These are phyloP conservation scores for Pseudoturritis turrita DNA, from an alignment of 345 rosid genomes.

Conservation along the genomic window DNA sequence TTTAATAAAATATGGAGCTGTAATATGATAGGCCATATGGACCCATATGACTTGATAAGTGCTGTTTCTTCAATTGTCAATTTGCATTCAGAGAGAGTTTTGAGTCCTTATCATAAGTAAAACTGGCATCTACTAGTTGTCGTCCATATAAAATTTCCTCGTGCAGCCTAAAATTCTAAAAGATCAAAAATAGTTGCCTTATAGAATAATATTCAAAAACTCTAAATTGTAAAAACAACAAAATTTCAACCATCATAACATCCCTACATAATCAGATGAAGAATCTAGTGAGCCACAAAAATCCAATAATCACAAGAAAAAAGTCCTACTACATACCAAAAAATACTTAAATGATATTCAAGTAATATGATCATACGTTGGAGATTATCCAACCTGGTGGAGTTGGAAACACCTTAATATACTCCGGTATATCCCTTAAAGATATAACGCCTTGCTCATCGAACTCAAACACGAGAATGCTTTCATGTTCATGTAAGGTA, in stretches of 20 bases:
- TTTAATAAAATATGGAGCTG: conserved; percentile 5
- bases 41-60: conserved; percentile 16
- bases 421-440: not conserved
- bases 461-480: not conserved
- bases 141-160: not conserved
- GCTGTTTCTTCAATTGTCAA: conserved; percentile 1
- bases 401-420: not conserved
- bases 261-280: too few relatives aligned
- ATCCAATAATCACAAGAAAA: too few relatives aligned
- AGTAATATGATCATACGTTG: too few relatives aligned
- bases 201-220: not conserved
- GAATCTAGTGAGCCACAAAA: too few relatives aligned
- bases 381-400: conserved; percentile 2
- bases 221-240: not conserved
- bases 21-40: conserved; percentile 1
- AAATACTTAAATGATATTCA: too few relatives aligned
- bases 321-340: too few relatives aligned
- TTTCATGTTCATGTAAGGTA: not conserved
- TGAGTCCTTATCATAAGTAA: conserved; percentile 9
- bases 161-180: not conserved
- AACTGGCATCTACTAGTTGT: conserved; percentile 12
- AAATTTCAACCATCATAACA: too few relatives aligned
- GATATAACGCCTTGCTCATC: not conserved
- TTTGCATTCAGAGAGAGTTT: not conserved
- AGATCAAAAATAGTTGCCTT: not conserved